A percentile compares a stretch with the other conserved stretches of the same genome.
Evolutionary conservation across 257 asterid species (phyloP).

Genomic region (Solanum rostratum): DNA sequence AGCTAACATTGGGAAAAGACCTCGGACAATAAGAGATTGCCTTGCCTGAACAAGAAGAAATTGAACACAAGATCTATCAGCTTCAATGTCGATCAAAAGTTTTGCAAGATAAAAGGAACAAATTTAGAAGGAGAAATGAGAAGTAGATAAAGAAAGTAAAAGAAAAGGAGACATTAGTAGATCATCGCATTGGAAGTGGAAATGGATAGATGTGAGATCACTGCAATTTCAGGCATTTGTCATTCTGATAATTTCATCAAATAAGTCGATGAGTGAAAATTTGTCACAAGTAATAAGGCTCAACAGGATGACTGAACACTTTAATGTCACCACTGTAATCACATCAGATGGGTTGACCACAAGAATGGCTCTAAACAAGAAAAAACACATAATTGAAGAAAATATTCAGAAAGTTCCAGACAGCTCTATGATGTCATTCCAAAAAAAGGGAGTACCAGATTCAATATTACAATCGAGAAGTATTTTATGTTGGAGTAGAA

Average conservation of each 20-base stretch:
- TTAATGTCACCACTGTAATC: background rate
- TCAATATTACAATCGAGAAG: background rate
- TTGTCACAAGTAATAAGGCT: background rate
- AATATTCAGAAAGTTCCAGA: background rate
- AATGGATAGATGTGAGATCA: background rate
- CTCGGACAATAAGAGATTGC: slow-evolving; percentile 83
- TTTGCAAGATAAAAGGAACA: background rate
- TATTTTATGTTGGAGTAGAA: no score
- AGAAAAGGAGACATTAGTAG: background rate
- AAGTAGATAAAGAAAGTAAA: background rate
- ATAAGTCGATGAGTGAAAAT: background rate
- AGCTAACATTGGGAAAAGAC: slow-evolving; percentile 87
- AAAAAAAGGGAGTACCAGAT: background rate
- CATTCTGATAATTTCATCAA: background rate
- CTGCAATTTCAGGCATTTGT: background rate
- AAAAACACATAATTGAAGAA: background rate
- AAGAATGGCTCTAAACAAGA: background rate
- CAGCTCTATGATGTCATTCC: no score
- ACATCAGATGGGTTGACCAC: background rate
- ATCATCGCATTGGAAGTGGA: background rate
- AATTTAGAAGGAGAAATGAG: background rate
- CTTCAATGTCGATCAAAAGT: background rate
- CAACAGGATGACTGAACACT: background rate
- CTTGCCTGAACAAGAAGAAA: slow-evolving; percentile 47
- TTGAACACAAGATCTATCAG: background rate